Evolutionary conservation across 805 yeast genomes (phyloP).

Genomic region (Tetrapisispora arboricola): DNA sequence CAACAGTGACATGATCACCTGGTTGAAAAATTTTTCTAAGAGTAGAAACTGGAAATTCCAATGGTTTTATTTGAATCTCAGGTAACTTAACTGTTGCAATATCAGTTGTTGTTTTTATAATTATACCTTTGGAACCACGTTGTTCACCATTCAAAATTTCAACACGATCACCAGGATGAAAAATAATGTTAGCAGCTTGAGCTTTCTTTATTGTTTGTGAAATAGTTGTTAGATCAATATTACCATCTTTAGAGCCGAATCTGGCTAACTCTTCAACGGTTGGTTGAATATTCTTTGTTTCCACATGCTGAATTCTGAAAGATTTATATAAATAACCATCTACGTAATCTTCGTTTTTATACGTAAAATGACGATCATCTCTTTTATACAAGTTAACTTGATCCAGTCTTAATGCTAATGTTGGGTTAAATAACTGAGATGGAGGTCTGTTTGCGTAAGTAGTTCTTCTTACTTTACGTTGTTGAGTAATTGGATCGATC

Average conservation of each 20-base stretch:
- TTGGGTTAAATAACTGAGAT: conserved; percentile 76
- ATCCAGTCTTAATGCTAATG: conserved; percentile 81
- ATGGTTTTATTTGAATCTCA: conserved; percentile 40
- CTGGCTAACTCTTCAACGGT: conserved; percentile 78
- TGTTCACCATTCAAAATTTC: conserved; percentile 92
- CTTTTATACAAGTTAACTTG: conserved; percentile 61
- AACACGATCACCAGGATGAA: conserved; percentile 91
- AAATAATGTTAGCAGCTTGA: conserved; percentile 44
- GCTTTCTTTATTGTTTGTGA: conserved; percentile 74
- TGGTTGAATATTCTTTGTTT: conserved; percentile 76
- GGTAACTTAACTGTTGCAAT: conserved; percentile 40
- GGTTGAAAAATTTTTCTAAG: conserved; percentile 76
- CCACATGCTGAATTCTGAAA: conserved; percentile 71
- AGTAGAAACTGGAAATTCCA: conserved; percentile 75
- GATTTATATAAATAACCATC: conserved; percentile 85
- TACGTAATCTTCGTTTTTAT: conserved; percentile 78
- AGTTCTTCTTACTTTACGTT: conserved; percentile 40
- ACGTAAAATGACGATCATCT: conserved; percentile 53
- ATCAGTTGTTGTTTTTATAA: conserved; percentile 55
- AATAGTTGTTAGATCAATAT: conserved; percentile 78
- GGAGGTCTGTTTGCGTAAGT: conserved; percentile 68
- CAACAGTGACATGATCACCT: conserved; percentile 93
- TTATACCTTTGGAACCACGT: conserved; percentile 76
- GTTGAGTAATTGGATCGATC: conserved; percentile 42
- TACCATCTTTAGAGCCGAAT: conserved; percentile 72